Evolutionary conservation across 2,329 filamentous ascomycete species (phyloP), one percentile per base, ranked within the genome.

Genomic region (Coleophoma crateriformis): DNA sequence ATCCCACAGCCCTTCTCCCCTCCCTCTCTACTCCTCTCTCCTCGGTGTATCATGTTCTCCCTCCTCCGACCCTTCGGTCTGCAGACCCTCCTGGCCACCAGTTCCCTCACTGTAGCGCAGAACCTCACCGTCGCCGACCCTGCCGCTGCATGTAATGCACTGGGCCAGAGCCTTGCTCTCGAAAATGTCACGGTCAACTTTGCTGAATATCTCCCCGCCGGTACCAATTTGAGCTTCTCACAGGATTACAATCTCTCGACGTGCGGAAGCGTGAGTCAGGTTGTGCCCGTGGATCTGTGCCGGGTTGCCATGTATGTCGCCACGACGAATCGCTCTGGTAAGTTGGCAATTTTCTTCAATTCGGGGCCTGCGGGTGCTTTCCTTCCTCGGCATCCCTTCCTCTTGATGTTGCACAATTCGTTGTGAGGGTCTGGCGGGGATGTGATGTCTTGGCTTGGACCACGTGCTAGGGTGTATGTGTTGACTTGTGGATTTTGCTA

Each of bases 141-240:
- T 5, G 15, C 35, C 2, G 19, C 34, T 13, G 11, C 51, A 34
- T 56, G 51, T 35, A 17, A 4, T 12, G 34, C 50, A 34, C 47
- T 56, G 33, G 48, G 45, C 22, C 35, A 50, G 2, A 38, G 47
- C 3, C 32, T 54, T 1, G 22, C 40, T 5, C 48, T 59, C 37
- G 27, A 34, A 7, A 53, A 57, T 46, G 52, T 52, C 15, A 55
- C 50, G 5, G 52, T 59, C 33, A 56, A 59, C 19, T 57, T 42
- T 3, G 20, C 15, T 7, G 15, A 17, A 27, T 46, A 37, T 37
- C 33, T 46, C 2, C 32, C 45, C 19, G 45, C 45, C 17, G 45
- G 45, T 14, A 46, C 45, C 6, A 46, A 46, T 19, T 17, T 48
- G 34, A 33, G 43, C 1, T 37, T 54, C 3, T 44, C 47, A 12